Evolutionary conservation across 179 eudicot genomes (phyloP), one percentile per base, ranked within the genome.

Genomic region (Drosera spatulata): DNA sequence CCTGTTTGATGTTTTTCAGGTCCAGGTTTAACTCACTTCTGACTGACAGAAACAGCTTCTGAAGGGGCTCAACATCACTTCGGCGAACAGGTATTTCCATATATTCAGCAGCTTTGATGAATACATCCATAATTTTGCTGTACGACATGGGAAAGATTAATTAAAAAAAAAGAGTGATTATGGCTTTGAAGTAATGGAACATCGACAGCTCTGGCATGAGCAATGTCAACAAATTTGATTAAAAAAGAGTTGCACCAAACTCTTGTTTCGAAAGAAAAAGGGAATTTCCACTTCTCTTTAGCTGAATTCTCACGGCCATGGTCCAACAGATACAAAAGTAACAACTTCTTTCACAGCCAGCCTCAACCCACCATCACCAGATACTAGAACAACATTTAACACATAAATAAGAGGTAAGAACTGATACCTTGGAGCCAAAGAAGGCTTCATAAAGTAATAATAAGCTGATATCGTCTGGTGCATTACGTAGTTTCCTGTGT

Each of bases 101-200:
- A 66, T 71, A 85, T 61, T 85, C 91, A 50, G 85, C 81, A 63
- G 87, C 91, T 62, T 76, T 82, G 53, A 75, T 72, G 68, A 85
- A 80, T 50, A 85, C 80, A 62, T 85, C 91, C 87, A 85, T 77
- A 40, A 85, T 80, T 72, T 85, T 85, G 73, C 91, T 85, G 85
- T 13, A 71, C 13, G 38, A 39, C 43, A 64, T 49, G 14, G 41
- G 13, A 56, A 55, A 55, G 5, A 22, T 22, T 22, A 22, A 22
- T 22, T 22, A 1, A 22, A 22, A 22, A 22, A 22, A 22, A 22
- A 22, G 33, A 22, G 33, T 22, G 1, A 22, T 22, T 22, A 22
- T 22, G 33, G 33, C 33, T 22, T 22, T 22, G 33, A 22, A 22
- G 33, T 22, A 22, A 22, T 22, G 33, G 33, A 22, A 22, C 33